phyloP scores from a whole-genome alignment of 1,139 yeast species.

The Tardiomyces digboiensis region DNA sequence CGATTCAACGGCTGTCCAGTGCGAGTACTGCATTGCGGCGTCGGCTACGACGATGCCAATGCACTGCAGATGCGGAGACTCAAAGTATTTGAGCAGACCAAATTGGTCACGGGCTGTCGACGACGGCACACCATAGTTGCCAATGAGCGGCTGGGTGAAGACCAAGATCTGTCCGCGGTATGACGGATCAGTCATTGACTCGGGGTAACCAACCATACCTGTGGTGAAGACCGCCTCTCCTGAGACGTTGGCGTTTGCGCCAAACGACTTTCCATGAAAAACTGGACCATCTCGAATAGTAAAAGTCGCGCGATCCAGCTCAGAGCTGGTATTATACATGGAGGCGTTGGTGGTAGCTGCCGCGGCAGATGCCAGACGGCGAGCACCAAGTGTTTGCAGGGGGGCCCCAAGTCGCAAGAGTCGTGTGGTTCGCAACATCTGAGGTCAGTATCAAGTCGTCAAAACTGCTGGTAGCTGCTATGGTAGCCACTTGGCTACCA shows the following conservation, averaged over 20 bases:
- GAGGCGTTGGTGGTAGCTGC: background rate
- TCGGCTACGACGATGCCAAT: constrained; percentile 95
- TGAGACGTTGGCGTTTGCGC: constrained; percentile 82
- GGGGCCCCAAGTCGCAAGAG: background rate
- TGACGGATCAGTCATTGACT: constrained; percentile 97
- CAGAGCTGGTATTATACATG: constrained; percentile 7
- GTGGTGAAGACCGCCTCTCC: constrained; percentile 99
- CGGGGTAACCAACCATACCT: constrained; percentile 95
- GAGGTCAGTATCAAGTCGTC: background rate
- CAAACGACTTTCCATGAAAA: constrained; percentile 88
- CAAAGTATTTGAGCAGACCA: constrained; percentile 81
- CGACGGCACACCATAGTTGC: constrained; percentile 97
- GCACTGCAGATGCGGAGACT: constrained; percentile 86
- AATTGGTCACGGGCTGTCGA: constrained; percentile 70
- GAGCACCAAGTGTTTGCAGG: background rate
- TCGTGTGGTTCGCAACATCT: background rate
- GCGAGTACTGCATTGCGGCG: constrained; percentile 90
- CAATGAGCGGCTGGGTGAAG: constrained; percentile 94
- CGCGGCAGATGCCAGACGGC: background rate
- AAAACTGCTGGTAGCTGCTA: background rate
- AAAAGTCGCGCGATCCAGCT: constrained; percentile 73
- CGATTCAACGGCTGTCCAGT: constrained; percentile 98
- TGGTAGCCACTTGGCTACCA: too few relatives aligned
- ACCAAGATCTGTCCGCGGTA: constrained; percentile 94
- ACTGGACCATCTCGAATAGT: constrained; percentile 92